Percentiles rank a stretch among this genome's conserved stretches.
Evolutionary conservation across 345 rosid genomes (phyloP).

Genomic region (Bruguiera sexangula): DNA sequence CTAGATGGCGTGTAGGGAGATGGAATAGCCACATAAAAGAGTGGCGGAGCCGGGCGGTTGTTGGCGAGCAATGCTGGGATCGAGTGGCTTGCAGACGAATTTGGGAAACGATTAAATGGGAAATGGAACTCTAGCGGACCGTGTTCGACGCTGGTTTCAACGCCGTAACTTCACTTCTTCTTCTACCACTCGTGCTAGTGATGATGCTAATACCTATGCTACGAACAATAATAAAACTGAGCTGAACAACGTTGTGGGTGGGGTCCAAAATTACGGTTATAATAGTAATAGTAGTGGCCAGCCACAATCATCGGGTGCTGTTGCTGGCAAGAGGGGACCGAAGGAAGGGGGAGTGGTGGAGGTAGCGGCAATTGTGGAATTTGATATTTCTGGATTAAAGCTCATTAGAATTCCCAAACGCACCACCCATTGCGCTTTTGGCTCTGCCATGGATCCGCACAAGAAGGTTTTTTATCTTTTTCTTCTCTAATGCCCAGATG

Average conservation of each 20-base stretch:
- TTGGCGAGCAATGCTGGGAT: conserved; percentile 28
- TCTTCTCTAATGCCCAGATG: background rate
- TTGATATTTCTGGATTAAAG: conserved; percentile 47
- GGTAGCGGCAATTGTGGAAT: conserved; percentile 37
- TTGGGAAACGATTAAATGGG: conserved; percentile 41
- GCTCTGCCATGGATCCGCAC: conserved; percentile 56
- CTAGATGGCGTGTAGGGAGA: no score
- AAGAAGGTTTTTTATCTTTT: conserved; percentile 53
- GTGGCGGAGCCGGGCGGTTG: background rate
- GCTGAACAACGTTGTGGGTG: background rate
- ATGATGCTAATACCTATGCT: background rate
- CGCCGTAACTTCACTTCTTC: conserved; percentile 38
- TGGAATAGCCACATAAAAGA: background rate
- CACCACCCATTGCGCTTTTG: conserved; percentile 21
- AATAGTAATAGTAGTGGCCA: conserved; percentile 21
- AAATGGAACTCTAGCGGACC: conserved; percentile 70
- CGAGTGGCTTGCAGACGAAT: conserved; percentile 26
- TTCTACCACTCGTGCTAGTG: conserved; percentile 10
- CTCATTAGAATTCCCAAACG: conserved; percentile 60
- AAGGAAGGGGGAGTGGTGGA: conserved; percentile 19
- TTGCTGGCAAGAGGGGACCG: conserved; percentile 19
- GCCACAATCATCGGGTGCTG: conserved; percentile 35
- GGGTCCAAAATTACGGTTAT: background rate
- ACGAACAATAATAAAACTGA: conserved; percentile 8
- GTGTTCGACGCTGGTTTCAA: conserved; percentile 90